phyloP scores from a whole-genome alignment of 2,329 filamentous ascomycete genomes.

The Bipolaris bicolor region DNA sequence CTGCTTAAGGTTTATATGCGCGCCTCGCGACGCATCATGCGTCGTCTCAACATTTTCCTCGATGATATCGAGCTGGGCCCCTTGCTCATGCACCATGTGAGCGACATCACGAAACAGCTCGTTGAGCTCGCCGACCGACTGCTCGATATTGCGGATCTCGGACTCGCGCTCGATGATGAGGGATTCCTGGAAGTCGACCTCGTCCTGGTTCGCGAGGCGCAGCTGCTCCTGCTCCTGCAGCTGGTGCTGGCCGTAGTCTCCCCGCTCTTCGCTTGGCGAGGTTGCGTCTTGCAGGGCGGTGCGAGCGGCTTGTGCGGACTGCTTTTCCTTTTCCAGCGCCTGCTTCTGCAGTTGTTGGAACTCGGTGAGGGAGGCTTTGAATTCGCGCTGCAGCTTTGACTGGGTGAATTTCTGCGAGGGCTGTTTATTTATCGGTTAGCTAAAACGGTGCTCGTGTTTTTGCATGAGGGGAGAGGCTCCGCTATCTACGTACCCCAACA shows the following conservation, averaged over 20 bases:
- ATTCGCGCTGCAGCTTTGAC: conserved; percentile 91
- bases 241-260: conserved; percentile 57
- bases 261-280: conserved; percentile 52
- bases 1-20: conserved; percentile 82
- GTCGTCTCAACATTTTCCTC: conserved; percentile 86
- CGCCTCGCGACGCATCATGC: conserved; percentile 79
- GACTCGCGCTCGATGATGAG: conserved; percentile 95
- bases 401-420: conserved; percentile 96
- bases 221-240: conserved; percentile 71
- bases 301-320: conserved; percentile 81
- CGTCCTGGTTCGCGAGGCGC: conserved; percentile 85
- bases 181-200: conserved; percentile 96
- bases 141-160: conserved; percentile 97
- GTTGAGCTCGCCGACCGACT: conserved; percentile 92
- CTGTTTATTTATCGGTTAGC: conserved; percentile 54
- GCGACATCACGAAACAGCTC: conserved; percentile 98
- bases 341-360: conserved; percentile 91
- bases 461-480: no score
- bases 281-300: conserved; percentile 72
- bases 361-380: conserved; percentile 84
- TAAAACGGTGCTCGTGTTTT: background rate
- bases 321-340: conserved; percentile 90
- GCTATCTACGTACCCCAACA: conserved; percentile 67
- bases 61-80: conserved; percentile 85
- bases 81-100: conserved; percentile 94